Base-by-base conservation (phyloP, 1,139 yeast species). In the Suhomyces anneliseae region DNA sequence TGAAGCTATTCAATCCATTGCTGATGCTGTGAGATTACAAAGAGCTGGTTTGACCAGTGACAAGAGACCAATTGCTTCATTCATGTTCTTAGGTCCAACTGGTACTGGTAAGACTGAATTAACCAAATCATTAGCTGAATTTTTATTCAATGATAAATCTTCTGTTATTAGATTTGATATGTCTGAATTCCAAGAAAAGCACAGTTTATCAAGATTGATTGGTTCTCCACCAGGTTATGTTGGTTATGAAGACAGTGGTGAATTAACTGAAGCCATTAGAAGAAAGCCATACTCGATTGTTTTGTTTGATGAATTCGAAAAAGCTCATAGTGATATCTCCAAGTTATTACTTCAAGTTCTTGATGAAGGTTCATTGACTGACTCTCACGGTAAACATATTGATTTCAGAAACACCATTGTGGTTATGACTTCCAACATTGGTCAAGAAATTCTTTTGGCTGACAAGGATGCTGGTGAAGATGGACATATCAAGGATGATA, bases 141-240 rank as follows among this genome's bases (percentile, higher is more conserved):
- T 93, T 58, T 70, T 93, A 56, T 93, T 93, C 68, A 93, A 90
- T 61, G 93, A 92, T 65, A 90, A 88, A 58, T 78, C 82, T 40
- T 81, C 96, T 7, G 92, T 93, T 29, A 82, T 90, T 33, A 78
- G 98, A 56, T 92, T 93, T 64, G 99, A 93, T 65, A 93, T 93
- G 98, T 88, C 96, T 26, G 99, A 93, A 65, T 93, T 92, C 66
- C 98, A 92, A 69, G 99, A 93, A 63, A 87, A 88, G 64, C 97
- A 90, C 66, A 78, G 96, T 0, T 83, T 92, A 10, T 87, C 96
- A 36, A 79, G 97, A 54, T 78, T 93, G 51, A 90, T 93, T 57
- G 99, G 99, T 40, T 93, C 98, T 0, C 99, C 99, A 7, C 99
- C 99, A 12, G 97, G 98, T 8, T 93, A 93, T 64, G 97, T 93